These are phyloP conservation scores for Candida taoyuanica DNA, from an alignment of 805 yeast species.

Conservation along the genomic window DNA sequence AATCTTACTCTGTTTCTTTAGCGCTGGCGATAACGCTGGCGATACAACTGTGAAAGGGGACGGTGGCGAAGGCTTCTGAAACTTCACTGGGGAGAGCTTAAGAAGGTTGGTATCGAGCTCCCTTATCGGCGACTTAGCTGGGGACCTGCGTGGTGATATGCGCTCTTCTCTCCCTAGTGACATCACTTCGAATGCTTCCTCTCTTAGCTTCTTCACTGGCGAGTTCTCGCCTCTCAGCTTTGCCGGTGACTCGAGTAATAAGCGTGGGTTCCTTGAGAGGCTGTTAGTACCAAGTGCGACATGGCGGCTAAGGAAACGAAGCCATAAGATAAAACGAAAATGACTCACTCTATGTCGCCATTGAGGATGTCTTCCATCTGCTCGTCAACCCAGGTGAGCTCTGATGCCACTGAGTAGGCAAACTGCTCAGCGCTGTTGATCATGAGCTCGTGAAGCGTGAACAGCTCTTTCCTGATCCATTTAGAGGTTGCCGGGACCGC, in stretches of 20 bases:
- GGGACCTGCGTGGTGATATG: slow-evolving; percentile 16
- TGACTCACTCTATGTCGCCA: slow-evolving; percentile 24
- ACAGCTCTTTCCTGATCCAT: slow-evolving; percentile 45
- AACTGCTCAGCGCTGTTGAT: slow-evolving; percentile 35
- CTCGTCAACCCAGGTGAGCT: slow-evolving; percentile 38
- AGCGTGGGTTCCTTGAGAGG: slow-evolving; percentile 20
- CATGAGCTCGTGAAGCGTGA: slow-evolving; percentile 35
- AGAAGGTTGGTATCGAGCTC: slow-evolving; percentile 16
- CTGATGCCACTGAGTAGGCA: slow-evolving; percentile 35
- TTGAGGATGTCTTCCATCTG: slow-evolving; percentile 35
- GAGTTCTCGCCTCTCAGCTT: slow-evolving; percentile 25
- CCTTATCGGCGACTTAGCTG: slow-evolving; percentile 19
- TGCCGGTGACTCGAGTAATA: slow-evolving; percentile 25
- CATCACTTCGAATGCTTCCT: slow-evolving; percentile 17
- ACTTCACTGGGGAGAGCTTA: slow-evolving; percentile 22
- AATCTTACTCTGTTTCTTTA: too few species aligned
- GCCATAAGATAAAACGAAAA: too few species aligned
- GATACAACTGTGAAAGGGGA: neutral
- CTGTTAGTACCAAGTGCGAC: slow-evolving; percentile 14
- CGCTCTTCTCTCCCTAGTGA: slow-evolving; percentile 14
- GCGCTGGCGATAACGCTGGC: neutral
- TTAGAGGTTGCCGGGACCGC: slow-evolving; percentile 46
- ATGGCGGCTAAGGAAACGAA: too few species aligned
- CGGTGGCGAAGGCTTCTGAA: slow-evolving; percentile 8
- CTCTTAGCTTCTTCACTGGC: slow-evolving; percentile 25